Conservation (phyloP, 208 protist species). For the Strigomonas culicis region DNA sequence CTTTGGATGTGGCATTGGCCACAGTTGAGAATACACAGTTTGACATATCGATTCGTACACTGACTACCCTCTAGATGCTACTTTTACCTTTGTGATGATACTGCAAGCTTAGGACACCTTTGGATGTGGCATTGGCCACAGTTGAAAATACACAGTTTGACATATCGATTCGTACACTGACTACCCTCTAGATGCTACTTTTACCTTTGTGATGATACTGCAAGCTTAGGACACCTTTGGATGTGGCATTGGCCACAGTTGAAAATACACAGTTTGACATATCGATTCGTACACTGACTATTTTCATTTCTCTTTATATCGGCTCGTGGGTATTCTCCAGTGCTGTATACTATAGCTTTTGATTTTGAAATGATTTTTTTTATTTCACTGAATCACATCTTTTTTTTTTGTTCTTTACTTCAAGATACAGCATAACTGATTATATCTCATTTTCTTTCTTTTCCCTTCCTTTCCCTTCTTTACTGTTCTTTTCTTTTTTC, state of each 20-base stretch:
- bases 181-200: background rate
- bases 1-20: slow-evolving; percentile 38
- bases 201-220: slow-evolving; percentile 26
- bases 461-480: background rate
- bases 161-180: slow-evolving; percentile 54
- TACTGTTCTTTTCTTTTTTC: background rate
- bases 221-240: slow-evolving; percentile 62
- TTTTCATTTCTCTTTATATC: slow-evolving; percentile 6
- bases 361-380: background rate
- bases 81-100: slow-evolving; percentile 29
- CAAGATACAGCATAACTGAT: background rate
- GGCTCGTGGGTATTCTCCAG: background rate
- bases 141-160: slow-evolving; percentile 42
- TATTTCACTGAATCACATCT: background rate
- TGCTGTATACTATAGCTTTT: background rate
- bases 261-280: slow-evolving; percentile 37
- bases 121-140: slow-evolving; percentile 34
- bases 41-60: slow-evolving; percentile 32
- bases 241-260: slow-evolving; percentile 33
- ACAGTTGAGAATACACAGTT: slow-evolving; percentile 43
- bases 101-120: slow-evolving; percentile 56
- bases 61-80: background rate
- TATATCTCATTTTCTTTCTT: background rate
- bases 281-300: slow-evolving; percentile 50
- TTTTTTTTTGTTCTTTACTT: background rate